These are phyloP conservation scores for Agaricus sinodeliciosus DNA, from an alignment of 768 basidiomycete species.

Conservation along the genomic window DNA sequence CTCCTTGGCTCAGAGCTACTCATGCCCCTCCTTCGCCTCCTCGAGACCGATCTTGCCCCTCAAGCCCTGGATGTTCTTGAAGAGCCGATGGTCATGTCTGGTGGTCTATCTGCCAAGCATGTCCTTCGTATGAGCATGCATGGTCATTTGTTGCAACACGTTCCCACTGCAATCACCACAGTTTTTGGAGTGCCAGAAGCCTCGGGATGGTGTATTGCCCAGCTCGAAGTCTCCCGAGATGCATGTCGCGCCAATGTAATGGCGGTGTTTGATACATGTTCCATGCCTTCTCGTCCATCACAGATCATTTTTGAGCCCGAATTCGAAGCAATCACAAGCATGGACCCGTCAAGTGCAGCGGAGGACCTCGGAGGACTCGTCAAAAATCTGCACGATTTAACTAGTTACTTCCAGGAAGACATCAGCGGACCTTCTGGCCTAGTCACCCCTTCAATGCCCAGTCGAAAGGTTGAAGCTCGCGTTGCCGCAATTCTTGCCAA, in stretches of 20 bases:
- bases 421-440: constrained; percentile 18
- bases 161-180: constrained; percentile 40
- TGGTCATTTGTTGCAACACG: constrained; percentile 26
- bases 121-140: constrained; percentile 93
- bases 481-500: constrained; percentile 81
- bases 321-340: constrained; percentile 36
- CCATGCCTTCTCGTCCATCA: constrained; percentile 60
- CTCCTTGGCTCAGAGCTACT: constrained; percentile 79
- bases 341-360: constrained; percentile 29
- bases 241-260: constrained; percentile 72
- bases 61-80: constrained; percentile 92
- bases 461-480: constrained; percentile 63
- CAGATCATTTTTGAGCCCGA: constrained; percentile 71
- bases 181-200: constrained; percentile 79
- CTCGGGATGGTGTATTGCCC: constrained; percentile 85
- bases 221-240: constrained; percentile 50
- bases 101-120: constrained; percentile 72
- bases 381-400: constrained; percentile 71
- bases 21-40: constrained; percentile 82
- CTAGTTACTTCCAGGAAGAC: constrained; percentile 61
- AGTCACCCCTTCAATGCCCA: constrained; percentile 37
- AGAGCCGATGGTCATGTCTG: constrained; percentile 76
- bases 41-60: constrained; percentile 81
- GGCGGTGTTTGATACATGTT: constrained; percentile 83
- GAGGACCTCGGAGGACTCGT: constrained; percentile 76